Evolutionary conservation across 257 asterid genomes (phyloP).

Genomic region (Avicennia marina): DNA sequence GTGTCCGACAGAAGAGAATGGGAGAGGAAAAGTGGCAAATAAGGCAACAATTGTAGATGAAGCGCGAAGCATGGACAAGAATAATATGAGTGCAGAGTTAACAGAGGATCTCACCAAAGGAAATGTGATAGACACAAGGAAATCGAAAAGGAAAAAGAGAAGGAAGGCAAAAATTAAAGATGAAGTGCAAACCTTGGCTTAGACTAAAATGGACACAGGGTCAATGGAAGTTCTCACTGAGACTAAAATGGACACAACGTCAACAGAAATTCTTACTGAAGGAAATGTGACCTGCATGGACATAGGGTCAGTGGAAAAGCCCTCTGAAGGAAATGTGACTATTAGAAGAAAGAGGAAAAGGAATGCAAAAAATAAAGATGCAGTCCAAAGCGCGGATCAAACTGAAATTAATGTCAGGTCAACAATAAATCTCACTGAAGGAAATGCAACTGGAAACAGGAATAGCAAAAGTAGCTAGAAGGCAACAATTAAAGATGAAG

Average conservation of each 20-base stretch:
- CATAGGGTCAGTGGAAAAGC: too few species aligned
- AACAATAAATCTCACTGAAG: background rate
- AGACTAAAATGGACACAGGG: slow-evolving; percentile 3
- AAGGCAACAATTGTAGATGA: background rate
- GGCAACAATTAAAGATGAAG: slow-evolving; percentile 10
- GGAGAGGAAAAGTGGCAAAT: background rate
- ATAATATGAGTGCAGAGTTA: slow-evolving; percentile 16
- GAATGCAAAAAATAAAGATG: slow-evolving; percentile 15
- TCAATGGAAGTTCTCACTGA: too few species aligned
- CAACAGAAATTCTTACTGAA: slow-evolving; percentile 6
- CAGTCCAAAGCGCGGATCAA: slow-evolving; percentile 1
- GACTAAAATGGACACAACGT: too few species aligned
- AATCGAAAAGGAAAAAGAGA: slow-evolving; percentile 1
- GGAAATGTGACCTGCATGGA: slow-evolving; percentile 8
- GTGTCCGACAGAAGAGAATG: slow-evolving; percentile 1
- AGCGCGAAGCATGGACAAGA: background rate
- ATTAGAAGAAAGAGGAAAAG: too few species aligned
- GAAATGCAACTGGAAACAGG: background rate
- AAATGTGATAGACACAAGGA: slow-evolving; percentile 18
- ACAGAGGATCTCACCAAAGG: slow-evolving; percentile 22
- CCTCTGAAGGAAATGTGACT: too few species aligned
- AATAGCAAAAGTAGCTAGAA: background rate
- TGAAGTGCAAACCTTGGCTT: slow-evolving; percentile 15
- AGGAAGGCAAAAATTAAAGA: slow-evolving; percentile 14
- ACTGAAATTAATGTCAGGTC: background rate